These are phyloP conservation scores for Chrysophaeum taylorii DNA, from an alignment of 352 stramenopile species.

Conservation along the genomic window DNA sequence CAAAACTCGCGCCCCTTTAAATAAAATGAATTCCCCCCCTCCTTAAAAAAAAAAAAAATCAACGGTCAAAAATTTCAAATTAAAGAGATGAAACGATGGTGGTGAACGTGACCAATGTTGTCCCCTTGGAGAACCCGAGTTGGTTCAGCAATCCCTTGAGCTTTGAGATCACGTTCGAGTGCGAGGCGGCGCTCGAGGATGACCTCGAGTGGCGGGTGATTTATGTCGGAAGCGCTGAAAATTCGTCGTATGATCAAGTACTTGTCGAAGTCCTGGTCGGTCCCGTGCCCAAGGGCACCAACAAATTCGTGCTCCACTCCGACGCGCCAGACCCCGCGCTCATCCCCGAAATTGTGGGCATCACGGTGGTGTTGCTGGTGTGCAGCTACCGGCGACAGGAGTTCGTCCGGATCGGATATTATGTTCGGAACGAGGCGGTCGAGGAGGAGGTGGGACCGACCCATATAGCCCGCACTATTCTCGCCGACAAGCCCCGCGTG, in stretches of 20 bases:
- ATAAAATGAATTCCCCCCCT: no score
- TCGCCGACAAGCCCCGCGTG: constrained; percentile 90
- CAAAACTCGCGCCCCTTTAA: no score
- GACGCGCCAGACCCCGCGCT: constrained; percentile 74
- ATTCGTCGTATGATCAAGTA: constrained; percentile 86
- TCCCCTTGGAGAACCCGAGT: constrained; percentile 94
- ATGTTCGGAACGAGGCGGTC: constrained; percentile 99
- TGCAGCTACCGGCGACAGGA: constrained; percentile 91
- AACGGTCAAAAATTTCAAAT: no score
- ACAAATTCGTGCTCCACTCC: constrained; percentile 97
- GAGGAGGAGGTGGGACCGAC: no score
- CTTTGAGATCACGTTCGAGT: constrained; percentile 99
- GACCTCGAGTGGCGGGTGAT: constrained; percentile 94
- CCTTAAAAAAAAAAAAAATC: no score
- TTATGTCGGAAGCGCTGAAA: constrained; percentile 92
- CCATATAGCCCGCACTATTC: constrained; percentile 87
- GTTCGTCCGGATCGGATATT: constrained; percentile 94
- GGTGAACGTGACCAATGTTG: no score
- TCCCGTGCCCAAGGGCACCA: constrained; percentile 88
- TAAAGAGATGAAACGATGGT: no score
- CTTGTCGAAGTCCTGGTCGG: constrained; percentile 96
- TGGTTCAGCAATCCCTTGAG: constrained; percentile 93
- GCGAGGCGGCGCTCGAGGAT: constrained; percentile 84
- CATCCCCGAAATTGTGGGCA: constrained; percentile 87
- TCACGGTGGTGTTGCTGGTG: constrained; percentile 95